These are phyloP conservation scores for Melastoma candidum DNA, from an alignment of 441 rosid genomes.

Conservation along the genomic window DNA sequence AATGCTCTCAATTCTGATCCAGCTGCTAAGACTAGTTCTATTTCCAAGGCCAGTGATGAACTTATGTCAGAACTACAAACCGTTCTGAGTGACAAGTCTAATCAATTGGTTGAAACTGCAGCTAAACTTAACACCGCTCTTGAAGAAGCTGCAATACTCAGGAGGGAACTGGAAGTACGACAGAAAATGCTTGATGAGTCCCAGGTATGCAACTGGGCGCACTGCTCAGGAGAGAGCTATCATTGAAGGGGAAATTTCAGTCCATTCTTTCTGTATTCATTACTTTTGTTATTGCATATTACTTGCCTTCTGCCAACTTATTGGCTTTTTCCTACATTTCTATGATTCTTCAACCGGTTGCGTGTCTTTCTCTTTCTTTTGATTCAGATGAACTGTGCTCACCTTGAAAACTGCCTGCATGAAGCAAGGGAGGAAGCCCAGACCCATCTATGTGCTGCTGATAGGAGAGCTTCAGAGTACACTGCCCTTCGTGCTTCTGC, in stretches of 20 bases:
- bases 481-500: constrained; percentile 76
- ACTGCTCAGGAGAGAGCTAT: too few species aligned
- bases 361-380: constrained; percentile 6
- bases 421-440: constrained; percentile 99
- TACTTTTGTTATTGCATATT: too few species aligned
- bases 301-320: too few species aligned
- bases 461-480: constrained; percentile 85
- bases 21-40: constrained; percentile 28
- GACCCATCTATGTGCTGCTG: constrained; percentile 93
- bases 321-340: too few species aligned
- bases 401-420: constrained; percentile 94
- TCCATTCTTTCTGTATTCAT: too few species aligned
- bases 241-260: too few species aligned
- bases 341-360: too few species aligned
- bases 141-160: constrained; percentile 59
- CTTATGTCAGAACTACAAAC: constrained; percentile 45
- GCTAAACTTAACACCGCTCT: constrained; percentile 52
- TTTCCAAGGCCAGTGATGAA: constrained; percentile 30
- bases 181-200: constrained; percentile 92
- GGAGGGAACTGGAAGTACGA: constrained; percentile 65
- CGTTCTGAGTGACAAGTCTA: constrained; percentile 53
- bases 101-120: constrained; percentile 52
- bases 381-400: constrained; percentile 92
- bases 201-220: constrained; percentile 42
- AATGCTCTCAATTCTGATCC: constrained; percentile 32